phyloP scores from a whole-genome alignment of 1,139 yeast species.

The Blastobotrys raffinosifermentans region DNA sequence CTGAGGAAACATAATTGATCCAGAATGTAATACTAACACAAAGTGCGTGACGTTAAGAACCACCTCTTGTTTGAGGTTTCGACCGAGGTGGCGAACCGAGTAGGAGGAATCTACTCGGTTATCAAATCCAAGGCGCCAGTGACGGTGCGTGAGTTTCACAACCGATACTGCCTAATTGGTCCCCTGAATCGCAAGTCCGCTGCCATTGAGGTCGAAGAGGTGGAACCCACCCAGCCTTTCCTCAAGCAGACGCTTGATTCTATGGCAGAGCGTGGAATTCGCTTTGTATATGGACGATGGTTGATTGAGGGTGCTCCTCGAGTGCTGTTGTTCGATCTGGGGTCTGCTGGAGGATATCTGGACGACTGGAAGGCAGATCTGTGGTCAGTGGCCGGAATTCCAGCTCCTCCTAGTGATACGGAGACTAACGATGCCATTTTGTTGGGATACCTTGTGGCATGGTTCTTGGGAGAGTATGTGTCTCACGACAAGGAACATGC shows the following conservation, averaged over 20 bases:
- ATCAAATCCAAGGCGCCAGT: constrained; percentile 95
- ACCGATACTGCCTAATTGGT: constrained; percentile 81
- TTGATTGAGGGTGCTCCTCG: constrained; percentile 96
- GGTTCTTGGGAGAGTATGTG: constrained; percentile 94
- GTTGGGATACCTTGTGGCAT: constrained; percentile 88
- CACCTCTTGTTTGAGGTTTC: constrained; percentile 91
- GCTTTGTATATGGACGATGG: constrained; percentile 91
- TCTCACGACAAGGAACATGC: constrained; percentile 79
- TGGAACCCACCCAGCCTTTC: constrained; percentile 56
- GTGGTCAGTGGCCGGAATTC: constrained; percentile 89
- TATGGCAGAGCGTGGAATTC: constrained; percentile 76
- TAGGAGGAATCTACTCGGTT: constrained; percentile 96
- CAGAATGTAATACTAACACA: no score
- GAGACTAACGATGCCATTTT: constrained; percentile 92
- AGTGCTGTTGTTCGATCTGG: constrained; percentile 79
- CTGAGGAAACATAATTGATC: no score
- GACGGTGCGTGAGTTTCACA: constrained; percentile 88
- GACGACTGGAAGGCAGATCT: constrained; percentile 93
- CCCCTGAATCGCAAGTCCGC: constrained; percentile 79
- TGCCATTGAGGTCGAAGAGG: constrained; percentile 88
- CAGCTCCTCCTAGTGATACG: constrained; percentile 80
- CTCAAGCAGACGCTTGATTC: constrained; percentile 42
- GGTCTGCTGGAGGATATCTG: constrained; percentile 62
- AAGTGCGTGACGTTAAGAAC: constrained; percentile 47
- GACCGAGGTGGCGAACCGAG: constrained; percentile 96